Percentiles rank a stretch among this genome's conserved stretches.
These are phyloP conservation scores for Lanmaoa rubissima DNA, from an alignment of 768 basidiomycete genomes.

Conservation along the genomic window DNA sequence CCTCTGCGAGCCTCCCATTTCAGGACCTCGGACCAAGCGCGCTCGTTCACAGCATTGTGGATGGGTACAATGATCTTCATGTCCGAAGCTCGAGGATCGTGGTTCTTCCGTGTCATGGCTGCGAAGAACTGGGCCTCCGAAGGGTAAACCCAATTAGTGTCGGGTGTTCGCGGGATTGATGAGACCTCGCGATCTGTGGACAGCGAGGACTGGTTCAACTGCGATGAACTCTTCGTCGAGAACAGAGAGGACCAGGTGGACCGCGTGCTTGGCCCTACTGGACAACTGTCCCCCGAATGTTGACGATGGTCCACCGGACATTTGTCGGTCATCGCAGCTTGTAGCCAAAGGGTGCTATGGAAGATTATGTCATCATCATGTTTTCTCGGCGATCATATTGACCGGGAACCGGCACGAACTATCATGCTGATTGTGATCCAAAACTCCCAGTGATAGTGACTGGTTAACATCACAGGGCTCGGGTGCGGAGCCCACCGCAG, in stretches of 20 bases:
- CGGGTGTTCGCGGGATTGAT: slow-evolving; percentile 75
- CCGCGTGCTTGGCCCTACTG: slow-evolving; percentile 60
- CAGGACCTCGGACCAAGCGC: slow-evolving; percentile 80
- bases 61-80: slow-evolving; percentile 97
- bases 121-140: slow-evolving; percentile 98
- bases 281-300: slow-evolving; percentile 45
- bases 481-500: background rate
- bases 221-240: slow-evolving; percentile 9
- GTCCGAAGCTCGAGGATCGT: slow-evolving; percentile 81
- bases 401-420: background rate
- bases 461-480: background rate
- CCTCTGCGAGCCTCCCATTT: slow-evolving; percentile 83
- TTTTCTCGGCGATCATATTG: background rate
- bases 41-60: slow-evolving; percentile 98
- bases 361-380: slow-evolving; percentile 18
- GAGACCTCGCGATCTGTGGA: slow-evolving; percentile 79
- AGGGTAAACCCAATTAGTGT: slow-evolving; percentile 93
- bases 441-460: background rate
- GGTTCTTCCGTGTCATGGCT: slow-evolving; percentile 95
- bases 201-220: slow-evolving; percentile 35
- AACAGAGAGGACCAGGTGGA: slow-evolving; percentile 42
- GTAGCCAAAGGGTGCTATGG: background rate
- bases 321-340: slow-evolving; percentile 29
- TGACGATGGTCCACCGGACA: slow-evolving; percentile 51
- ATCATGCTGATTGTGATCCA: background rate